These are phyloP conservation scores for Pythium insidiosum DNA, from an alignment of 352 stramenopile species.

Conservation along the genomic window DNA sequence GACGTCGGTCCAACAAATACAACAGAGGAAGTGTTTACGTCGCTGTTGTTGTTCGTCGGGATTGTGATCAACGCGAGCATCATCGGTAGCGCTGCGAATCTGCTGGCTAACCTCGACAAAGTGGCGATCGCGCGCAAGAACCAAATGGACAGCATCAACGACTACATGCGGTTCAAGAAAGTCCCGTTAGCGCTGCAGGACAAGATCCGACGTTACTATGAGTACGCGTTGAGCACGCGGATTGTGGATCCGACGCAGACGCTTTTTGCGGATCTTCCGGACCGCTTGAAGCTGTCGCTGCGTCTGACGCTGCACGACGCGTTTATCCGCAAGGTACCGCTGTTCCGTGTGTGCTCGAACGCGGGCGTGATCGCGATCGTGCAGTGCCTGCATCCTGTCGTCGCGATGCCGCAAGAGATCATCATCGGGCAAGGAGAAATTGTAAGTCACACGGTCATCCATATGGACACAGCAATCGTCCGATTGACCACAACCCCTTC, in stretches of 20 bases:
- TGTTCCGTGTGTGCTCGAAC: conserved; percentile 66
- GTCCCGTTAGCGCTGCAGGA: conserved; percentile 52
- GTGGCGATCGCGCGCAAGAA: conserved; percentile 66
- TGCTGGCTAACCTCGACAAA: conserved; percentile 72
- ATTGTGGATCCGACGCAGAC: conserved; percentile 47
- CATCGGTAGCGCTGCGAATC: conserved; percentile 66
- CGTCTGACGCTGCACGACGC: conserved; percentile 56
- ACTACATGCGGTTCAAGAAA: conserved; percentile 80
- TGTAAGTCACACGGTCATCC: conserved; percentile 27
- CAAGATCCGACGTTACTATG: conserved; percentile 68
- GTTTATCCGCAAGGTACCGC: conserved; percentile 66
- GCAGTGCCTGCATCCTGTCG: conserved; percentile 50
- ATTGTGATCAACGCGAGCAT: conserved; percentile 78
- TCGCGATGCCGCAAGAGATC: conserved; percentile 59
- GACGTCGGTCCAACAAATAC: conserved; percentile 41
- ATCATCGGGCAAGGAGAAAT: conserved; percentile 58
- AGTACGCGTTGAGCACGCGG: conserved; percentile 57
- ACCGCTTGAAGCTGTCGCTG: conserved; percentile 57
- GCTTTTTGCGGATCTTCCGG: conserved; percentile 63
- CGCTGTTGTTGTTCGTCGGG: conserved; percentile 59
- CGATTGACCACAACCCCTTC: too few relatives aligned
- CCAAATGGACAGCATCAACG: conserved; percentile 74
- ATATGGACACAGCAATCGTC: too few relatives aligned
- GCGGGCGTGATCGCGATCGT: conserved; percentile 63
- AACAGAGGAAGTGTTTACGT: conserved; percentile 55